Evolutionary conservation across 2,329 filamentous ascomycete species (phyloP), one percentile per base, ranked within the genome.

Genomic region (Thielaviopsis ethacetica): DNA sequence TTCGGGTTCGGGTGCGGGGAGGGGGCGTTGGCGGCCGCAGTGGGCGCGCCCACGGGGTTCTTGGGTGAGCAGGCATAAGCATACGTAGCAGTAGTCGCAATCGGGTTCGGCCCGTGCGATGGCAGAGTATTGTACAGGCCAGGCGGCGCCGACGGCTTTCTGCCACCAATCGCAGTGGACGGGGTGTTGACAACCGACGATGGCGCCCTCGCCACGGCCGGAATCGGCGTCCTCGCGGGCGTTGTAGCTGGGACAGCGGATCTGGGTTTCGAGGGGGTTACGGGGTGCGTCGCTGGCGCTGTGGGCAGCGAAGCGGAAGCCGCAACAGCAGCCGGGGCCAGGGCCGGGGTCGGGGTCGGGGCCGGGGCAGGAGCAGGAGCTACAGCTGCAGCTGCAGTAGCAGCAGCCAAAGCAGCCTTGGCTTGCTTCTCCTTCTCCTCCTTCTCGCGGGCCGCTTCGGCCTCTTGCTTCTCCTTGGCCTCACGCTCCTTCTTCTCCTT

Each of bases 21-120:
- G 30, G 30, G 30, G 7, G 10, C 10, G 30, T 95, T 95, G 13
- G 90, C 51, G 7, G 56, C 84, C 53, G 95, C 72, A 26, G 83
- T 84, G 7, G 93, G 91, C 38, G 88, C 93, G 10, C 87, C 86
- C 62, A 88, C 77, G 27, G 85, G 75, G 56, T 91, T 80, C 67
- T 89, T 88, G 7, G 91, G 91, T 17, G 91, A 96, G n/a, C n/a
- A 49, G 44, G 44, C 44, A 49, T 49, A 21, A 49, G 44, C 44
- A 49, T 49, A 49, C 44, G 44, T 49, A 54, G 83, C 81, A 63
- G 85, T 78, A 61, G 73, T 77, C 34, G 79, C 74, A 41, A 77
- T 71, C 58, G 76, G 73, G 61, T 77, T 77, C 54, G 79, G 70
- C 53, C 79, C 76, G 63, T 85, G 84, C 57, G 83, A 77, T 63